Base-by-base conservation (phyloP, 345 rosid genomes). In the Aquilaria yunnanensis region DNA sequence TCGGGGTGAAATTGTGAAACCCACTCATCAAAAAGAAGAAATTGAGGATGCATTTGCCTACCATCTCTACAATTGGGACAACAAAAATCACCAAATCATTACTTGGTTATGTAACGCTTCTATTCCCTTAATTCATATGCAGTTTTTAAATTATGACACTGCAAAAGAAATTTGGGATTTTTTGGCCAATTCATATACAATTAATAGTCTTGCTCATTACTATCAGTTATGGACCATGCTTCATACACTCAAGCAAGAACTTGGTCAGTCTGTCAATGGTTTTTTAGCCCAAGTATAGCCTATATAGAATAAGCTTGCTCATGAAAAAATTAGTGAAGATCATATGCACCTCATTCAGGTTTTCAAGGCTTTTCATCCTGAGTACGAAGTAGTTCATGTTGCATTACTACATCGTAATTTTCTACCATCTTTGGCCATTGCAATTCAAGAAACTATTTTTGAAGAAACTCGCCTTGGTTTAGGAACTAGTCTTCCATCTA, bases 321-420 rank as follows among this genome's bases (percentile, higher is more conserved):
- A 63, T 6, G 48, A 54, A 1, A 57, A 57, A 31, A 34, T 57
- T 8, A 50, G 7, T 58, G 6, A 33, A 6, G 54, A 63, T 13
- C 58, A 57, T 57, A 12, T 63, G 3, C 47, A 63, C 16, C 54
- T 70, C 29, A 70, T 63, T 70, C 32, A 70, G 43, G 51, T 63
- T 50, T 31, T 70, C 29, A 64, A 63, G 68, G 58, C 69, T 48
- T 63, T 70, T 37, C 9, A 14, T 5, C 54, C n/a, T 10, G 54
- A 51, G 8, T 11, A 51, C 12, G n/a, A 51, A 13, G 14, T 1
- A 1, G 54, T 51, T 1, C 13, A 2, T 5, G 54, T n/a, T 2
- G 4, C 16, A 2, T 13, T 51, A 5, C 13, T 51, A 14, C 54
- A 51, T 51, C 3, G 23, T 2, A 51, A 23, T 14, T n/a, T 23